Evolutionary conservation across 345 rosid genomes (phyloP), one percentile per base, ranked within the genome.

Genomic region (Linum usitatissimum): DNA sequence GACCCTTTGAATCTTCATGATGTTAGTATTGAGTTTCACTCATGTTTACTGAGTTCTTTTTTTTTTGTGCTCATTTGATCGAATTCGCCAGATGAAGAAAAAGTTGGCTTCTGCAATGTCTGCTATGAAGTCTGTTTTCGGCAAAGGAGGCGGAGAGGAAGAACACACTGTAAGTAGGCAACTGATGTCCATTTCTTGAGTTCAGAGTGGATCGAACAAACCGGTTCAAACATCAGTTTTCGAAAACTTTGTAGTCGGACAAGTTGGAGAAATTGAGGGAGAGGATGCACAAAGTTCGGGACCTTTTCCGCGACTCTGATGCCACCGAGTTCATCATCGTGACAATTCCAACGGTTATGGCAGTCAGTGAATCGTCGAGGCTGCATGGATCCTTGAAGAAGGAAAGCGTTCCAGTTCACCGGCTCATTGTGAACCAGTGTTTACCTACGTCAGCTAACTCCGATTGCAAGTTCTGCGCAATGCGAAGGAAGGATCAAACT

Each of bases 311-410:
- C 21, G 82, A 81, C 69, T 65, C 74, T 21, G 66, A 78, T 60
- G 57, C 76, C 67, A 86, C 86, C 5, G 91, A 86, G 72, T 89
- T 89, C 78, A 69, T 86, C 76, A 84, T 86, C 66, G 94, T 89
- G 55, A 81, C 91, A 53, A 84, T 84, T 78, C 96, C 96, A 60
- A 79, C 89, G 75, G 96, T 90, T 61, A 90, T 86, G 91, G 90
- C 90, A 28, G 70, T 80, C 20, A 83, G 79, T 31, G 96, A 86
- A 76, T 86, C 94, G 51, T 79, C 89, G 3, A 86, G 91, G 78
- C 75, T 89, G 73, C 76, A 65, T 66, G 79, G 83, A 39, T 83
- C 89, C 74, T 73, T 89, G 72, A 80, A 61, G 75, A 86, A 83
- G 68, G 87, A 89, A 77, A 67, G 69, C 57, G 82, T 90, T 72